Percentiles rank a stretch among this genome's conserved stretches.
phyloP scores from a whole-genome alignment of 495 filamentous ascomycete species.

The Annulohypoxylon stygium region DNA sequence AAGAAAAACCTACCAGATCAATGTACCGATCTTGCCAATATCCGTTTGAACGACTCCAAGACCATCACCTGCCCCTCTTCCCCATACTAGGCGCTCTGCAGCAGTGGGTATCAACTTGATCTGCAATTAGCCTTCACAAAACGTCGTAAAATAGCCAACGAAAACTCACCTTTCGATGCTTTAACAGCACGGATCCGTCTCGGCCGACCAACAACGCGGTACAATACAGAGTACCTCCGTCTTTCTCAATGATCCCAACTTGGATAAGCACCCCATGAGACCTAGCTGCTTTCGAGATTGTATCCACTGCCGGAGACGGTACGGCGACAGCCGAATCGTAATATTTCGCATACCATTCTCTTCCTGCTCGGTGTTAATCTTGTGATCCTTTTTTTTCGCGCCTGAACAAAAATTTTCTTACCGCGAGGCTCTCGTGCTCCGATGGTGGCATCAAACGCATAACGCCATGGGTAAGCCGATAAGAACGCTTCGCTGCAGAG shows the following conservation, averaged over 20 bases:
- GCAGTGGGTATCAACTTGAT: constrained; percentile 57
- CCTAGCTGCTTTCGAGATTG: constrained; percentile 51
- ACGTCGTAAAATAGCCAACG: not conserved
- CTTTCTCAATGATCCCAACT: constrained; percentile 60
- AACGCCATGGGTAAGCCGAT: constrained; percentile 60
- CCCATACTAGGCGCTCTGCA: constrained; percentile 58
- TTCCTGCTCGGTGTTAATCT: constrained; percentile 45
- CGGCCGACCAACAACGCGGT: constrained; percentile 54
- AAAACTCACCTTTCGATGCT: constrained; percentile 55
- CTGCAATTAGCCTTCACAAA: constrained; percentile 21
- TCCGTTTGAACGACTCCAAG: constrained; percentile 58
- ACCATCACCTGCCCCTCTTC: constrained; percentile 56
- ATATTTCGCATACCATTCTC: constrained; percentile 59
- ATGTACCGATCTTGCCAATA: constrained; percentile 57
- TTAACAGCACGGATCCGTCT: constrained; percentile 53
- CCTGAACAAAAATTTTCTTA: constrained; percentile 30
- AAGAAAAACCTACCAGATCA: constrained; percentile 55
- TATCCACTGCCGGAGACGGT: constrained; percentile 54
- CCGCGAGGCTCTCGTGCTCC: constrained; percentile 58
- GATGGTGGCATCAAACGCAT: constrained; percentile 60
- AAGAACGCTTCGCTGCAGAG: constrained; percentile 54
- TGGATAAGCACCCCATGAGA: constrained; percentile 53
- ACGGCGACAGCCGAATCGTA: constrained; percentile 55
- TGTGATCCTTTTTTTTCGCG: constrained; percentile 5
- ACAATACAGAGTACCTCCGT: constrained; percentile 58